These are phyloP conservation scores for Sporothrix globosa DNA, from an alignment of 2,329 filamentous ascomycete species.

Conservation along the genomic window DNA sequence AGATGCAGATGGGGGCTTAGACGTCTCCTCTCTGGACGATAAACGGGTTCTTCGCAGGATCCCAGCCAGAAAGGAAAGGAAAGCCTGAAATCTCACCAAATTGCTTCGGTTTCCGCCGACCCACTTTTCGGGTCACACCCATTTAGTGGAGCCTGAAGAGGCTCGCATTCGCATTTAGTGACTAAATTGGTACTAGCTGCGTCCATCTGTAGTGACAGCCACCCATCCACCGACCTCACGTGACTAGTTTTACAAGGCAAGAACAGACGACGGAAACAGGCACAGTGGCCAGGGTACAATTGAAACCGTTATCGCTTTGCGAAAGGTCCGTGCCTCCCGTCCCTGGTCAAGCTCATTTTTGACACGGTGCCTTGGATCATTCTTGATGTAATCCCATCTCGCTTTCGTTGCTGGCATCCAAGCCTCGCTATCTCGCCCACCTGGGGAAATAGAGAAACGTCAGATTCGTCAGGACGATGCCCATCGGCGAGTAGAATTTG, in stretches of 20 bases:
- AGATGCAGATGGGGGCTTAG: neutral
- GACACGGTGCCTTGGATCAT: too few relatives aligned
- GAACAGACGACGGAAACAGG: too few relatives aligned
- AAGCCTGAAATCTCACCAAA: neutral
- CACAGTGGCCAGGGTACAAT: too few relatives aligned
- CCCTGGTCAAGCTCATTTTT: too few relatives aligned
- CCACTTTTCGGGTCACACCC: constrained; percentile 7
- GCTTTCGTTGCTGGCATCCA: neutral
- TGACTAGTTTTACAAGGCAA: neutral
- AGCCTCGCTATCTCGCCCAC: neutral
- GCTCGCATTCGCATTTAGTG: constrained; percentile 19
- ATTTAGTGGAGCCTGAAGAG: neutral
- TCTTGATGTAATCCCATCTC: neutral
- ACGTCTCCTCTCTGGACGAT: neutral
- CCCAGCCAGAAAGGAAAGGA: neutral
- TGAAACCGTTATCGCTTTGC: too few relatives aligned
- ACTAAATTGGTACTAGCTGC: neutral
- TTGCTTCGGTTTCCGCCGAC: neutral
- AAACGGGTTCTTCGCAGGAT: neutral
- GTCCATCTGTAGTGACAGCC: too few relatives aligned
- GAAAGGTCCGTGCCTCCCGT: too few relatives aligned
- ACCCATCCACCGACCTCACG: neutral
- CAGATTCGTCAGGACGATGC: neutral
- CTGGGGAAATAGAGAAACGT: too few relatives aligned
- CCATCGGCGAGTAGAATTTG: neutral